These are phyloP conservation scores for Kuraishia capsulata DNA, from an alignment of 805 yeast genomes.

Conservation along the genomic window DNA sequence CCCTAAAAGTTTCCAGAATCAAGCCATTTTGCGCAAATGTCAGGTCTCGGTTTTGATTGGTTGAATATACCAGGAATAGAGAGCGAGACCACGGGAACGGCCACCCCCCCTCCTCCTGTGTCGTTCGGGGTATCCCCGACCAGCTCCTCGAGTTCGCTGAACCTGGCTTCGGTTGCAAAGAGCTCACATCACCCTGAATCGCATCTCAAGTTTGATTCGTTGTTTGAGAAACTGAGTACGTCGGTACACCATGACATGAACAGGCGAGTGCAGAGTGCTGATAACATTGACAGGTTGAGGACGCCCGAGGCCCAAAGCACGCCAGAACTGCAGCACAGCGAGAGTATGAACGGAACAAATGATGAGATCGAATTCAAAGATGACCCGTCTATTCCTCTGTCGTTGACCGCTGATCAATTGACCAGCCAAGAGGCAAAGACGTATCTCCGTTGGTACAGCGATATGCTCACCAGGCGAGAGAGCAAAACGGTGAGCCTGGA, in stretches of 20 bases:
- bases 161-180: background rate
- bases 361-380: slow-evolving; percentile 18
- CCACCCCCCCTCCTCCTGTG: slow-evolving; percentile 38
- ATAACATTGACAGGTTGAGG: background rate
- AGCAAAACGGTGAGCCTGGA: slow-evolving; percentile 56
- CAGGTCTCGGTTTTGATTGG: slow-evolving; percentile 42
- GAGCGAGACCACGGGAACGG: slow-evolving; percentile 5
- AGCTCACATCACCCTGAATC: background rate
- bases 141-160: background rate
- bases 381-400: slow-evolving; percentile 44
- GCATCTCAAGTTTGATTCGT: slow-evolving; percentile 12
- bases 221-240: slow-evolving; percentile 12
- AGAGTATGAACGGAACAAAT: too few species aligned
- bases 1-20: too few species aligned
- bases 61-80: slow-evolving; percentile 31
- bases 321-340: background rate
- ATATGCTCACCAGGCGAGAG: slow-evolving; percentile 64
- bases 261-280: slow-evolving; percentile 1
- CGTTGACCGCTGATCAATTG: slow-evolving; percentile 58
- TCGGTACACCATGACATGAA: background rate
- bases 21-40: too few species aligned
- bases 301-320: background rate
- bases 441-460: slow-evolving; percentile 90
- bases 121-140: slow-evolving; percentile 30
- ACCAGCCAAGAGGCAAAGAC: slow-evolving; percentile 74